phyloP scores from a whole-genome alignment of 2,329 filamentous ascomycete genomes.

The Colletotrichum navitas region DNA sequence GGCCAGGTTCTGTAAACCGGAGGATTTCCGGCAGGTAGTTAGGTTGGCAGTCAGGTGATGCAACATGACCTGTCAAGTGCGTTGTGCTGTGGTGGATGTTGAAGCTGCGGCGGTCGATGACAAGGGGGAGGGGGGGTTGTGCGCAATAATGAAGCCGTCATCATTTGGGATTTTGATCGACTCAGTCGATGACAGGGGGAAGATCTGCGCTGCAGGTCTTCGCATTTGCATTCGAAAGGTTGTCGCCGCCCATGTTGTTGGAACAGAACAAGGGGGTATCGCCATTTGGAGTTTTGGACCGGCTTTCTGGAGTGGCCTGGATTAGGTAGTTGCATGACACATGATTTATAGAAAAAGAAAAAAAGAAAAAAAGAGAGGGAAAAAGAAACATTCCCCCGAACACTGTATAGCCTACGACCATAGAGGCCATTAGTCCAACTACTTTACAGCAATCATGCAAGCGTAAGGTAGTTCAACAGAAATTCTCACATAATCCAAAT shows the following conservation, averaged over 20 bases:
- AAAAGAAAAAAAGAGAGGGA: too few species aligned
- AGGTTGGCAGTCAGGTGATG: neutral
- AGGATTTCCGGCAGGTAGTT: neutral
- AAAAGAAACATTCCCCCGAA: too few species aligned
- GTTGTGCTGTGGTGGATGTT: neutral
- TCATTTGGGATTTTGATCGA: too few species aligned
- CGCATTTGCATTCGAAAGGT: neutral
- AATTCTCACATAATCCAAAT: too few species aligned
- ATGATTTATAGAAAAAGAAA: too few species aligned
- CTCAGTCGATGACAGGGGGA: neutral
- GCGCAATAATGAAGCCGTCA: too few species aligned
- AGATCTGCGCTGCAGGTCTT: slow-evolving; percentile 1
- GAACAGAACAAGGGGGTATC: neutral
- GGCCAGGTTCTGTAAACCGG: neutral
- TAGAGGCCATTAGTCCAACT: too few species aligned
- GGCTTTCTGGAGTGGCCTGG: neutral
- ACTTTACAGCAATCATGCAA: too few species aligned
- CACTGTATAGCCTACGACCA: too few species aligned
- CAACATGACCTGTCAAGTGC: neutral
- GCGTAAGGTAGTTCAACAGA: too few species aligned
- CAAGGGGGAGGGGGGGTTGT: too few species aligned
- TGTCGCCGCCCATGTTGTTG: neutral
- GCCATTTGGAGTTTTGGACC: neutral
- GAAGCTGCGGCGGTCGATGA: neutral
- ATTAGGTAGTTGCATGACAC: neutral